phyloP scores from a whole-genome alignment of 306 rosid species.

The Rosa lucieae region DNA sequence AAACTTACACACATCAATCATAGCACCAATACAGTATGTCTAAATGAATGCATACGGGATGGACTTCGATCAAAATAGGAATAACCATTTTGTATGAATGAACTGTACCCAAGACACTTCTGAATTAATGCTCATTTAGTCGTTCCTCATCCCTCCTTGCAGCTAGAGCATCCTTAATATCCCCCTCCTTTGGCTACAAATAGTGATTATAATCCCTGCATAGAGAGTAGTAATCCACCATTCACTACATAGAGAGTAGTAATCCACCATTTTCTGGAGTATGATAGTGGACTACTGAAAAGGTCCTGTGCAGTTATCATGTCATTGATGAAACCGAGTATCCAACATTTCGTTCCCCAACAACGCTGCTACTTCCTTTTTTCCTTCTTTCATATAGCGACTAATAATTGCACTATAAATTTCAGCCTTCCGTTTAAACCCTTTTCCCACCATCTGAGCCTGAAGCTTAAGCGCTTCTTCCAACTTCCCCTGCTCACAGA shows the following conservation, averaged over 20 bases:
- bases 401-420: conserved; percentile 55
- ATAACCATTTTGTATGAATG: neutral
- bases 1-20: too few relatives aligned
- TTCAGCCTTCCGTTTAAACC: conserved; percentile 48
- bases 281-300: neutral
- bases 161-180: conserved; percentile 56
- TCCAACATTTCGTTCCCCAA: too few relatives aligned
- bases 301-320: neutral
- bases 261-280: neutral
- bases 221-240: neutral
- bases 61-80: too few relatives aligned
- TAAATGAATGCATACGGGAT: too few relatives aligned
- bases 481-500: conserved; percentile 56
- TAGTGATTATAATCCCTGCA: neutral
- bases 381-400: conserved; percentile 26
- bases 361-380: too few relatives aligned
- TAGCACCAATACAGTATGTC: too few relatives aligned
- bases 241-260: conserved; percentile 4
- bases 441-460: conserved; percentile 82
- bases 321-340: too few relatives aligned
- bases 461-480: conserved; percentile 72
- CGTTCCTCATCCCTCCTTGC: conserved; percentile 59
- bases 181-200: conserved; percentile 46
- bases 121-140: conserved; percentile 76
- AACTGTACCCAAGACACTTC: conserved; percentile 59